Evolutionary conservation across 2,329 filamentous ascomycete species (phyloP), one percentile per base, ranked within the genome.

Genomic region (Gremmenia infestans): DNA sequence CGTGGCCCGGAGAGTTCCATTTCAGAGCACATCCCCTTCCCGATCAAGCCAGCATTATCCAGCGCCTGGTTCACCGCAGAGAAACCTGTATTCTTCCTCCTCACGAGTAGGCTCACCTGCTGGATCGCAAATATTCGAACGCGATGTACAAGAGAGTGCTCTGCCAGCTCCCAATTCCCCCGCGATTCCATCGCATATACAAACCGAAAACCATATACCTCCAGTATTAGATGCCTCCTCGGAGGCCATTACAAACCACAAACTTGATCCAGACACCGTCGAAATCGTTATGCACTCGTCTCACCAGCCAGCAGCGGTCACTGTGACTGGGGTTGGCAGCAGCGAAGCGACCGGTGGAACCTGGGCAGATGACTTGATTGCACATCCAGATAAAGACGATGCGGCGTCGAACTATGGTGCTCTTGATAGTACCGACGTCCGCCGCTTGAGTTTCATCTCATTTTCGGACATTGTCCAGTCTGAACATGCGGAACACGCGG

Each of bases 381-480:
- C 78, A 5, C 76, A 78, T 55, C 73, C 72, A 48, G 77, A 82
- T 52, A 73, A 72, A n/a, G 77, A 68, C 68, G 88, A 93, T 62
- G 78, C 78, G 25, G 83, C 83, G 1, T 89, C 87, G 56, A 90
- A 85, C 68, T 93, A 93, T 70, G 89, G 87, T 35, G 84, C 86
- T 47, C 76, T 93, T 59, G 91, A 96, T 67, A 81, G 80, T 40
- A 80, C 83, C 48, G 92, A 96, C 66, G 82, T 95, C 17, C 86
- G 90, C 47, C 85, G 93, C 22, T 75, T 97, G 60, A 94, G 89
- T 71, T 97, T 97, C 74, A 96, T 97, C 69, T 96, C 91, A 7
- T 97, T 97, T 72, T 92, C 93, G 59, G 93, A 97, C 67, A 91
- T 97, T 9, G 91, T 97, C 42, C 91, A 96, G 70, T 82, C 87